Base-by-base conservation (phyloP, 257 asterid genomes). In the Salvia rosmarinus region DNA sequence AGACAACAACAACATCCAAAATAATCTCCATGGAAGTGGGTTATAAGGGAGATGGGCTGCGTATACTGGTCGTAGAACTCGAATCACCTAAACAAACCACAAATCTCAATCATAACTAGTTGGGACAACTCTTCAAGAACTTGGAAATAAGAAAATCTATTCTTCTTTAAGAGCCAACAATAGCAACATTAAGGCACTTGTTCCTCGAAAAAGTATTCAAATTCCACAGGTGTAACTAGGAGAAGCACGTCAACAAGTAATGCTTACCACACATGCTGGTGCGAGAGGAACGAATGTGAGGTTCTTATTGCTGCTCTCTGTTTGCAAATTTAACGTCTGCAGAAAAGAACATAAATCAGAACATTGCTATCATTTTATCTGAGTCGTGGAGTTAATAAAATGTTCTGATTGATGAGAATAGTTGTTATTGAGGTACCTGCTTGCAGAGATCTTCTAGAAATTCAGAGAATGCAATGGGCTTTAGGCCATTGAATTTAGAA, bases 391-490 rank as follows among this genome's bases (percentile, higher is more conserved):
- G 11, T 14, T 23, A 16, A 46, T 59, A 10, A 28, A 70, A 25
- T 37, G 32, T 10, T 71, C 44, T 9, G 39, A n/a, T 61, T 25
- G 23, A 16, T 57, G 52, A 37, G 35, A 21, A 60, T 21, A 32
- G 32, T 61, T 43, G 65, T 11, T 3, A 30, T 6, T 28, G 49
- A 68, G 11, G 4, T 83, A 95, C 99, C 99, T 95, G 98, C 79
- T 87, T 91, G 89, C 97, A 95, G 35, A 95, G 96, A 73, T 95
- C 98, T 81, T 95, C 99, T 13, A 95, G 86, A 78, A 84, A 95
- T 68, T 91, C 98, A 2, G 99, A 95, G 85, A 91, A 95, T 63
- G 95, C 85, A 70, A 82, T 82, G 67, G 98, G 98, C 89, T 95
- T 95, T 72, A 89, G 83, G 78, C 83, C 90, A 64, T 95, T 95